These are phyloP conservation scores for Quaeritorhiza haematococci DNA, from an alignment of 371 early-diverging fungal genomes.

Conservation along the genomic window DNA sequence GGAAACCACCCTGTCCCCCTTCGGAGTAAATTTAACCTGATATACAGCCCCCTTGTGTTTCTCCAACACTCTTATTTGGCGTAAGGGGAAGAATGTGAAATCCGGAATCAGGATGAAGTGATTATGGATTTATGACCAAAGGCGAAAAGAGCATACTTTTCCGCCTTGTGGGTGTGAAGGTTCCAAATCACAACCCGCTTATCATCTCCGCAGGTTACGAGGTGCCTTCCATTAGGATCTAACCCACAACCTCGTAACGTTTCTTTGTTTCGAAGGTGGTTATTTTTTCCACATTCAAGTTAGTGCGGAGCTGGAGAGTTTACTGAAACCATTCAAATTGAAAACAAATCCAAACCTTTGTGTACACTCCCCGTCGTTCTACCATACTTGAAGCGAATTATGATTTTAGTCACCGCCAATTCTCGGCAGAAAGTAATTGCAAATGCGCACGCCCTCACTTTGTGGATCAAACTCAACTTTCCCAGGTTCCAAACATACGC, in stretches of 20 bases:
- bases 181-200: conserved; percentile 44
- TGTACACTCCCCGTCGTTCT: conserved; percentile 28
- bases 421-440: background rate
- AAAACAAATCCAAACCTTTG: conserved; percentile 20
- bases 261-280: no score
- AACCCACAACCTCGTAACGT: conserved; percentile 34
- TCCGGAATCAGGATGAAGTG: background rate
- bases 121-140: no score
- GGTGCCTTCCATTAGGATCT: conserved; percentile 17
- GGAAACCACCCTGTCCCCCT: conserved; percentile 28
- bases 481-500: conserved; percentile 35
- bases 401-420: background rate
- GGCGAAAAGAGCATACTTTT: conserved; percentile 27
- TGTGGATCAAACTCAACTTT: conserved; percentile 21
- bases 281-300: no score
- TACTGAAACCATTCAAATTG: no score
- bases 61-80: conserved; percentile 28
- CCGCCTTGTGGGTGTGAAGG: conserved; percentile 23
- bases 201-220: conserved; percentile 42
- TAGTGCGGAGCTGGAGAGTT: no score
- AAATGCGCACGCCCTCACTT: conserved; percentile 17
- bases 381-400: conserved; percentile 22
- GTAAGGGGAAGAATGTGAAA: background rate
- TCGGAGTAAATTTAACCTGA: conserved; percentile 31
- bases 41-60: conserved; percentile 42